A percentile compares a stretch with the other conserved stretches of the same genome.
These are phyloP conservation scores for Citrullus colocynthis DNA, from an alignment of 306 rosid species.

Conservation along the genomic window DNA sequence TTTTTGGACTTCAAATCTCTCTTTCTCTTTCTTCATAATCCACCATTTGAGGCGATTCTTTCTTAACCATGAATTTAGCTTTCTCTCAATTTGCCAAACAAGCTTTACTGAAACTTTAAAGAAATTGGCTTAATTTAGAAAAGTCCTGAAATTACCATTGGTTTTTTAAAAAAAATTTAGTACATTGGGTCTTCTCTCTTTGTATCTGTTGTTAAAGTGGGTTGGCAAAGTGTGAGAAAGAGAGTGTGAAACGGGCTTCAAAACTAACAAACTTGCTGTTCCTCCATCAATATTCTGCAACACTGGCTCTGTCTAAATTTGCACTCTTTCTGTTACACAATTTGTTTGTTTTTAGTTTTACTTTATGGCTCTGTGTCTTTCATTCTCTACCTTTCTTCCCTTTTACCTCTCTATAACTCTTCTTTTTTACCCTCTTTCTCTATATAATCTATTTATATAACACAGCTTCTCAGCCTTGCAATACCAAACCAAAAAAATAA, in stretches of 20 bases:
- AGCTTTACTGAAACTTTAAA: not conserved
- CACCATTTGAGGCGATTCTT: not conserved
- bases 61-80: slow-evolving; percentile 7
- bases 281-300: slow-evolving; percentile 18
- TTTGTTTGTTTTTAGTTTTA: not conserved
- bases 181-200: not conserved
- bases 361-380: slow-evolving; percentile 10
- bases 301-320: slow-evolving; percentile 34
- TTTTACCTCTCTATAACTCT: slow-evolving; percentile 13
- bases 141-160: not conserved
- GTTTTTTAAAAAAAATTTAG: not conserved
- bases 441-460: not conserved
- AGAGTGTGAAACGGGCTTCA: slow-evolving; percentile 69
- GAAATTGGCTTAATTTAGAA: not conserved
- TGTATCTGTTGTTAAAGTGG: not conserved
- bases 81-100: not conserved
- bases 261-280: slow-evolving; percentile 25
- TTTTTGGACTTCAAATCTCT: not conserved
- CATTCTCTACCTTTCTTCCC: slow-evolving; percentile 2
- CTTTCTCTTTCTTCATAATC: not conserved
- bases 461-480: slow-evolving; percentile 10
- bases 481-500: not conserved
- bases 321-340: slow-evolving; percentile 42
- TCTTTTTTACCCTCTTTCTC: slow-evolving; percentile 8
- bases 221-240: slow-evolving; percentile 94